Evolutionary conservation across 352 stramenopile species (phyloP).

Genomic region (Thalassiosira mediterranea): DNA sequence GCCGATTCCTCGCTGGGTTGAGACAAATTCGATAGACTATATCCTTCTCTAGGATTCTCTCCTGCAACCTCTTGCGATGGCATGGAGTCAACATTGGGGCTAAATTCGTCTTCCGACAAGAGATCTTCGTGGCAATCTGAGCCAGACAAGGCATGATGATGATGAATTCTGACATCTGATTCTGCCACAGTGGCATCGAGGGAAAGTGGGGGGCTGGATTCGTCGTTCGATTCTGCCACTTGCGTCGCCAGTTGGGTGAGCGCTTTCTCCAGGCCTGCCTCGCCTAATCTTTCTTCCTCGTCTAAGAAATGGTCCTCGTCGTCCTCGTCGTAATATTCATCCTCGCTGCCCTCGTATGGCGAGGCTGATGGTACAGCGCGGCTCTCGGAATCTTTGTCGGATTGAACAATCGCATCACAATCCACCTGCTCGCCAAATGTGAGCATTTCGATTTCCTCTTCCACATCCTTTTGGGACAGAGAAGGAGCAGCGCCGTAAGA

Average conservation of each 20-base stretch:
- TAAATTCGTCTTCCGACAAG: slow-evolving; percentile 35
- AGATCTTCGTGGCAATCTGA: slow-evolving; percentile 12
- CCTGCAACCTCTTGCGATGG: too few species aligned
- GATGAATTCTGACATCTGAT: too few species aligned
- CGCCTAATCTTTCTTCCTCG: slow-evolving; percentile 60
- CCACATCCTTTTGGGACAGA: slow-evolving; percentile 48
- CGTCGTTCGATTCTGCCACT: slow-evolving; percentile 23
- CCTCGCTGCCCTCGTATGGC: slow-evolving; percentile 29
- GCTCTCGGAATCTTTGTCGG: slow-evolving; percentile 1
- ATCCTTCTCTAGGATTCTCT: too few species aligned
- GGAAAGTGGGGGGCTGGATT: background rate
- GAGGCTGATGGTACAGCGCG: too few species aligned
- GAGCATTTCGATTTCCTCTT: slow-evolving; percentile 52
- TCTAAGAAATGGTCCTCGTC: slow-evolving; percentile 63
- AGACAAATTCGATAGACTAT: slow-evolving; percentile 21
- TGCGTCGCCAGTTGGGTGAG: slow-evolving; percentile 72
- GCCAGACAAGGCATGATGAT: slow-evolving; percentile 17
- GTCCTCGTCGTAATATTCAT: slow-evolving; percentile 41
- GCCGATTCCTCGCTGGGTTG: slow-evolving; percentile 9
- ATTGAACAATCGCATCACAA: slow-evolving; percentile 41
- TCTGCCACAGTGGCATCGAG: too few species aligned
- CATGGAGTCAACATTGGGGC: too few species aligned
- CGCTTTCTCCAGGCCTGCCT: slow-evolving; percentile 51
- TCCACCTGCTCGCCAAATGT: slow-evolving; percentile 64
- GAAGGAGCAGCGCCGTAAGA: slow-evolving; percentile 13